Conservation (phyloP, 352 stramenopile genomes). For the Phytophthora sojae region DNA sequence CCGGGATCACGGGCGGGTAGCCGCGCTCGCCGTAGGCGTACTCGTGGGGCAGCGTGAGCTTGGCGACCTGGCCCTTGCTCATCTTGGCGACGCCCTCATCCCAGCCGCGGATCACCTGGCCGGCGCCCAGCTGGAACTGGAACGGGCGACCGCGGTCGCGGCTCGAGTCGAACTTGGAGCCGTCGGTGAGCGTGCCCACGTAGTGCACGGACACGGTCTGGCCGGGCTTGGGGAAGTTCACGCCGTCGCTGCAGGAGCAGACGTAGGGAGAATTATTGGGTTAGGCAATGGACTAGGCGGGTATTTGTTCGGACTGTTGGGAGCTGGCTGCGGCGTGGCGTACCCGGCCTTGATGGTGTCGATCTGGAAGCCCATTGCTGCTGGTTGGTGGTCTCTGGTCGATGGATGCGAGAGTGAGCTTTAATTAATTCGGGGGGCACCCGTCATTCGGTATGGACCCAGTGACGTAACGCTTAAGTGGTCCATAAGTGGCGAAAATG, state of each 20-base stretch:
- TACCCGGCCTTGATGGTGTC: conserved; percentile 83
- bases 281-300: neutral
- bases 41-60: conserved; percentile 93
- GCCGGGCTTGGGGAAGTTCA: conserved; percentile 76
- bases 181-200: conserved; percentile 75
- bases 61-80: conserved; percentile 94
- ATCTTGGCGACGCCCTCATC: conserved; percentile 86
- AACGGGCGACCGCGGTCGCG: conserved; percentile 80
- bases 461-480: conserved; percentile 18
- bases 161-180: conserved; percentile 87
- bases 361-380: conserved; percentile 63
- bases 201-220: conserved; percentile 85
- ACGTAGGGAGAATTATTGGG: neutral
- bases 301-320: neutral
- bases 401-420: conserved; percentile 19
- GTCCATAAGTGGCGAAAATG: neutral
- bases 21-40: conserved; percentile 94
- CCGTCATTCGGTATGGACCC: neutral
- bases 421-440: too few relatives aligned
- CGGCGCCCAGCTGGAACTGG: conserved; percentile 79
- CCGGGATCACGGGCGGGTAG: conserved; percentile 90
- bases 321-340: too few relatives aligned
- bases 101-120: conserved; percentile 84
- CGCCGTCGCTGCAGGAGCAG: conserved; percentile 57
- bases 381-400: conserved; percentile 14